These are phyloP conservation scores for Achlya hypogyna DNA, from an alignment of 352 stramenopile genomes.

Conservation along the genomic window DNA sequence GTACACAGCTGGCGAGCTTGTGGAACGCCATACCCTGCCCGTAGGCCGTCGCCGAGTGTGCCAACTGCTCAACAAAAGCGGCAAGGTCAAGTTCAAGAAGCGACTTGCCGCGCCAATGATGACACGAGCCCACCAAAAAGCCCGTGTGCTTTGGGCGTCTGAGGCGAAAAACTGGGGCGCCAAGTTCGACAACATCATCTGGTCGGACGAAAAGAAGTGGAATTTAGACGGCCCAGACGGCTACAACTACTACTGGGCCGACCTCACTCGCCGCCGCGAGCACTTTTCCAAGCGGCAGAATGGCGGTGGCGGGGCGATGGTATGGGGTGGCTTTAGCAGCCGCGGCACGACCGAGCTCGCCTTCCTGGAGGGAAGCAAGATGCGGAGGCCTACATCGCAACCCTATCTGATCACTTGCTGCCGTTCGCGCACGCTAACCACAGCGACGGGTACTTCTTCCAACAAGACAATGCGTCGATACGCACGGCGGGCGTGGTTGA, in stretches of 20 bases:
- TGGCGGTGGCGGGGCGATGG: background rate
- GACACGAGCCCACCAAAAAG: background rate
- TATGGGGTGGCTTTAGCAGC: background rate
- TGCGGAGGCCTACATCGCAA: background rate
- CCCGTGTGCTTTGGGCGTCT: background rate
- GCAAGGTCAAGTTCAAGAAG: background rate
- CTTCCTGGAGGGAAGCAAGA: background rate
- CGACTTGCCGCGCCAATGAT: background rate
- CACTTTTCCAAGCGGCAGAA: background rate
- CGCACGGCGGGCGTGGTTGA: slow-evolving; percentile 23
- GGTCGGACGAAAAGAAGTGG: slow-evolving; percentile 12
- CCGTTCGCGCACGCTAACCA: background rate
- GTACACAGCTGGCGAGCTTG: background rate
- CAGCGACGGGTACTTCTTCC: background rate
- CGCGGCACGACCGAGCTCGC: background rate
- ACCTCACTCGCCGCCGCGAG: background rate
- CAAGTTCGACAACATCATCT: slow-evolving; percentile 3
- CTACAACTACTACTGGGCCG: background rate
- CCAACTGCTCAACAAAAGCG: background rate
- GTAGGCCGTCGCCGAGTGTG: background rate
- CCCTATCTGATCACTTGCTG: background rate
- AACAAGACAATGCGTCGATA: background rate
- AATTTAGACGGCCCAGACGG: slow-evolving; percentile 6
- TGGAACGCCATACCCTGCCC: background rate
- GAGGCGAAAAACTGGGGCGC: background rate